Evolutionary conservation across 768 basidiomycete genomes (phyloP), one percentile per base, ranked within the genome.

Genomic region (Zangia roseola): DNA sequence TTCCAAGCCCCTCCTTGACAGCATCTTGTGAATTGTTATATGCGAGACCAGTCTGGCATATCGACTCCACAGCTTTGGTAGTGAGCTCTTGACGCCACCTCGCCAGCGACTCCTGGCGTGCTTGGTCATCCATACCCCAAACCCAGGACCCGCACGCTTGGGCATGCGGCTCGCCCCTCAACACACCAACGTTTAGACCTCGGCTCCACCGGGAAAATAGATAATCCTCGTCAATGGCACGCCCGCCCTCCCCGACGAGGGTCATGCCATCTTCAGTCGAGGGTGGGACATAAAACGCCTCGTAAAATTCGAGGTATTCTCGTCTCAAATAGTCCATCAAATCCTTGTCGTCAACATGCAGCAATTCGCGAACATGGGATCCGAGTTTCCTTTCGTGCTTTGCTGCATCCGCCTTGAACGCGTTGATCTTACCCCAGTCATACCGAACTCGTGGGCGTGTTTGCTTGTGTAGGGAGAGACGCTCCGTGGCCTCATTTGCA

Each of bases 181-280:
- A 74, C 3, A 72, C 54, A 1, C 80, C 81, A 20, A 78, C 73
- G 50, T 78, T 59, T 24, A 45, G 10, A 12, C 79, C 80, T 0
- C 54, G 52, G 0, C 40, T 34, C 83, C 84, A 85, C 9, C 63
- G 71, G 14, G 67, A 45, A 16, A 83, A 39, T 6, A 86, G 71
- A 56, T 83, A 83, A 2, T 50, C 35, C 0, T 42, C n/a, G 3
- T 65, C 46, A 2, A 80, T 53, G 0, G 63, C 59, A 14, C 65
- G 60, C 0, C 82, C 81, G 0, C 60, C 63, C 43, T 47, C 61
- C 6, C 74, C 81, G 5, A 84, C 74, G 3, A 41, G 33, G 0
- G 49, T 60, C 78, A 81, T 79, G 0, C 76, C 82, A 35, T 78
- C 75, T 17, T 45, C 49, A 0, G 56, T 48, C 13, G 59, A 40